Evolutionary conservation across 2,329 filamentous ascomycete genomes (phyloP), one percentile per base, ranked within the genome.

Genomic region (Penicillium brasilianum): DNA sequence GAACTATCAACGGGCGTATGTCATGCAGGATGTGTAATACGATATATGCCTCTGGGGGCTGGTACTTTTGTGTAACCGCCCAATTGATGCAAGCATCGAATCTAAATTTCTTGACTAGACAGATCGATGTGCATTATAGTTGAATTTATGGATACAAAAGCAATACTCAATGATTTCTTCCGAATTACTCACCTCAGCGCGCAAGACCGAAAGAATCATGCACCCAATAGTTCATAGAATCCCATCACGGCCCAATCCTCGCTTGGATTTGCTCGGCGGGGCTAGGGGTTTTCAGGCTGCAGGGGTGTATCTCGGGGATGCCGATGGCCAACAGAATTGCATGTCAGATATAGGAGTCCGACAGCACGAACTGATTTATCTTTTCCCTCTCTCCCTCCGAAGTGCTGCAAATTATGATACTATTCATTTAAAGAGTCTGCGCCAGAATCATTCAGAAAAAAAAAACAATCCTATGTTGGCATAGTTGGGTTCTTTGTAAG

Each of bases 331-430:
- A 25, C 8, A 36, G 30, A 34, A 41, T 25, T 44, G 49, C 39
- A 44, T 58, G 49, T 58, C 55, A 52, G 49, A 52, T 54, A 44
- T 54, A 54, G 32, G n/a, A 28, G 18, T 36, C 43, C 28, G 54
- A 18, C 56, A 16, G 13, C 20, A 39, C 22, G 50, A 39, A 39
- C 50, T 34, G 20, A 14, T 36, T n/a, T 39, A 25, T 53, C 3
- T 16, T 16, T 22, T 20, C 13, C 37, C 34, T 34, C 13, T 11
- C 36, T 39, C 4, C 22, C n/a, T 20, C 11, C 2, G 20, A 34
- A 10, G 7, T 20, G 10, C 20, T 34, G 11, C n/a, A 9, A 16
- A 9, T n/a, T 9, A 28, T 5, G n/a, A n/a, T n/a, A n/a, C n/a
- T 43, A 22, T 43, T 20, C 16, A 46, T 46, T 11, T 28, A 25